Base-by-base conservation (phyloP, 805 yeast genomes). In the Candida nonsorbophila region DNA sequence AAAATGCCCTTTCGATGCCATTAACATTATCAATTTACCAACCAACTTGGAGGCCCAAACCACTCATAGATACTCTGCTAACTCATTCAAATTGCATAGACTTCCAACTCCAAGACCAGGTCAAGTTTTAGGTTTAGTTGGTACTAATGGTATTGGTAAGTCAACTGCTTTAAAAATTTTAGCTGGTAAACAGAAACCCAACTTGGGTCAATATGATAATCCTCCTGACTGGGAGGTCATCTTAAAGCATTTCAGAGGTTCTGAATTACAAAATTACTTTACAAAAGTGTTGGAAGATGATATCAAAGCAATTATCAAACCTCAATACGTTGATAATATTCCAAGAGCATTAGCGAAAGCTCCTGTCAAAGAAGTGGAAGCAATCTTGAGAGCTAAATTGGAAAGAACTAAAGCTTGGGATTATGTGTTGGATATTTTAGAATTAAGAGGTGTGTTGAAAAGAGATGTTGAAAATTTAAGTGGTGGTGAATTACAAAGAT, bases 101-200 rank as follows among this genome's bases (percentile, higher is more conserved):
- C 72, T 92, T 50, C 98, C 98, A 15, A 88, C 95, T 33, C 98
- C 98, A 40, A 84, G 98, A 65, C 97, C 98, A 2, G 97, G 97
- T 37, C 98, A 92, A 66, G 98, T 92, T 17, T 71, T 92, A 42
- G 98, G 98, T 45, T 74, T 92, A 44, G 98, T 92, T 29, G 98
- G 98, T 51, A 85, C 97, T 37, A 92, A 92, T 69, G 98, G 98
- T 87, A 92, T 92, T 53, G 98, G 98, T 51, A 92, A 92, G 58
- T 84, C 95, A 8, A 92, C 98, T 12, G 98, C 98, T 6, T 73
- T 92, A 55, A 92, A 92, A 66, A 88, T 92, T 51, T 74, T 92
- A 45, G 94, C 97, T 11, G 98, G 97, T 53, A 92, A 90, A 62
- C 94, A 88, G 60, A 92, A 87, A 62, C 98, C 98, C 45, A 92